Base-by-base conservation (phyloP, 176 grass and related monocot genomes). In the Rhynchospora pubera region DNA sequence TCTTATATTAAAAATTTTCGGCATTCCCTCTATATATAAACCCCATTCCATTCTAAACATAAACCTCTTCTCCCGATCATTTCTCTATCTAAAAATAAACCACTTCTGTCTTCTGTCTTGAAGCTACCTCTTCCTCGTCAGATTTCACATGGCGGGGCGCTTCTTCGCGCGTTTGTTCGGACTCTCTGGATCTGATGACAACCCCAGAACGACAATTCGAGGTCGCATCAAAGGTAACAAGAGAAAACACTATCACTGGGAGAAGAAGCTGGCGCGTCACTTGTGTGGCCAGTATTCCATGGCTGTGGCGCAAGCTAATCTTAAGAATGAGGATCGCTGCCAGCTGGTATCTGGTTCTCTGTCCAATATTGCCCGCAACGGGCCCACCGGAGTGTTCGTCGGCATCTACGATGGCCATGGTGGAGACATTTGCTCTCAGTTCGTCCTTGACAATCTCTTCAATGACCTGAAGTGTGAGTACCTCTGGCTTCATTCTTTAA, bases 331-430 rank as follows among this genome's bases (percentile, higher is more conserved):
- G 85, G 89, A 90, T 83, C 69, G 81, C 77, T 79, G 77, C 42
- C 82, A 90, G 58, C 68, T 90, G 47, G 24, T 82, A 45, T 73
- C 77, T 24, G 86, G 68, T 16, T 16, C 82, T 15, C 78, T 74
- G 11, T 79, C 82, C 39, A 5, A 65, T 65, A n/a, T n/a, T n/a
- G n/a, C n/a, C n/a, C n/a, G n/a, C n/a, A n/a, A n/a, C n/a, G 79
- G 21, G 43, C 60, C 12, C 6, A 32, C 39, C 2, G 79, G 79
- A 7, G 86, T 85, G 57, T 77, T 86, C n/a, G 60, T 90, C 8
- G 89, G 89, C 15, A 18, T 90, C 23, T 90, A 87, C 9, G 89
- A 90, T 32, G 89, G 89, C 78, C 89, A 90, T 59, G 89, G 85
- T 26, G 89, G 89, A 5, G 10, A 73, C 30, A 42, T 74, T 24